phyloP scores from a whole-genome alignment of 2,329 filamentous ascomycete genomes.

The Fusarium sp. region DNA sequence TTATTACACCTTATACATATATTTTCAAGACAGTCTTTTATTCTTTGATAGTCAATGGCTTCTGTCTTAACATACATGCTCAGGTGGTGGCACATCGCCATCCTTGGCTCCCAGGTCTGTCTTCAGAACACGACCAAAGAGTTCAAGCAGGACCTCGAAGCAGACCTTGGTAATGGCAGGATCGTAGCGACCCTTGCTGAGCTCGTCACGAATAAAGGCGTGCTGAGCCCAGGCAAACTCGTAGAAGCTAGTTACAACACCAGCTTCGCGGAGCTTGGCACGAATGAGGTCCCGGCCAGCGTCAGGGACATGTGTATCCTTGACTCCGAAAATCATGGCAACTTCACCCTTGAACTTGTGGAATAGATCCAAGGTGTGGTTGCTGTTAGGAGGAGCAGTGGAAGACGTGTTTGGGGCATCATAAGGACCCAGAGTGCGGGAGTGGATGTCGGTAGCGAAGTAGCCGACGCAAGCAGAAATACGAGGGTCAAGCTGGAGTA shows the following conservation, averaged over 20 bases:
- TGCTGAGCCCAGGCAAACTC: constrained; percentile 95
- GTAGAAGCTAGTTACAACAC: constrained; percentile 81
- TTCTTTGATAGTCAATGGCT: background rate
- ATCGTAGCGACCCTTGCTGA: constrained; percentile 94
- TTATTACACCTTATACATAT: constrained; percentile 37
- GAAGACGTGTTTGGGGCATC: constrained; percentile 59
- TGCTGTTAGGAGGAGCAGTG: constrained; percentile 52
- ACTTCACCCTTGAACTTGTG: constrained; percentile 82
- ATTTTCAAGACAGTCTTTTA: background rate
- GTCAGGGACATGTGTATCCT: constrained; percentile 89
- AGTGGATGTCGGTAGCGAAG: constrained; percentile 93
- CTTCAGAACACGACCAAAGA: constrained; percentile 83
- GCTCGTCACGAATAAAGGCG: constrained; percentile 92
- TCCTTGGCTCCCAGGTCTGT: constrained; percentile 79
- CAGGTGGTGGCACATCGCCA: constrained; percentile 69
- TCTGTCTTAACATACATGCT: constrained; percentile 73
- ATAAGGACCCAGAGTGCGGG: constrained; percentile 75
- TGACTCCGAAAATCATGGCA: constrained; percentile 90
- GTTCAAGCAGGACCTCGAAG: constrained; percentile 88
- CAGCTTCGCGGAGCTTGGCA: constrained; percentile 80
- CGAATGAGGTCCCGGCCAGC: constrained; percentile 86
- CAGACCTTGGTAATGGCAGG: constrained; percentile 87
- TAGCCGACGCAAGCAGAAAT: constrained; percentile 84
- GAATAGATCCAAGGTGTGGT: constrained; percentile 66
- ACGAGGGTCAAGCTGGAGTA: constrained; percentile 73